Conservation (phyloP, 2,329 filamentous ascomycete species). For the Penicillium sp. region DNA sequence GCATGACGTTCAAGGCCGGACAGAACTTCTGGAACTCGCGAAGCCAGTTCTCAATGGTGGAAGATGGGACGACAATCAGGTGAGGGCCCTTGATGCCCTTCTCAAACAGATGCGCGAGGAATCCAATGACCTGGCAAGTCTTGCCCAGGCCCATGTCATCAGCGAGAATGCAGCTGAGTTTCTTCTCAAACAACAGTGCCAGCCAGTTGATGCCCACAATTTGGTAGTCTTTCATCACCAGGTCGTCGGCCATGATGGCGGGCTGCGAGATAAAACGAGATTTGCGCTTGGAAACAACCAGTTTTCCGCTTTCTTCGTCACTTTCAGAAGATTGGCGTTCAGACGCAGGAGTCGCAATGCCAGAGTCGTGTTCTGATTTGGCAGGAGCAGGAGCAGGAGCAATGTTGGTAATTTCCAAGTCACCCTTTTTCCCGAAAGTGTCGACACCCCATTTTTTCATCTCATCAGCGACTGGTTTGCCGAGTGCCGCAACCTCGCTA, state of each 20-base stretch:
- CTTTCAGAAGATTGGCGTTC: conserved; percentile 26
- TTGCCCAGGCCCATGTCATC: conserved; percentile 97
- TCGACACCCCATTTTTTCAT: conserved; percentile 69
- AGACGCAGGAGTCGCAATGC: conserved; percentile 62
- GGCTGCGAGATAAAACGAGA: conserved; percentile 64
- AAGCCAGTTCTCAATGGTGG: conserved; percentile 94
- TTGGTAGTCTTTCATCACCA: conserved; percentile 88
- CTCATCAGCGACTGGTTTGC: conserved; percentile 62
- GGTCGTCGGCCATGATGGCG: conserved; percentile 68
- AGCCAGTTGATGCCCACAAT: conserved; percentile 95
- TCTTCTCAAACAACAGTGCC: conserved; percentile 72
- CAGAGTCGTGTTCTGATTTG: conserved; percentile 57
- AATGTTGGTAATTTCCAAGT: conserved; percentile 60
- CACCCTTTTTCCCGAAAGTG: conserved; percentile 61
- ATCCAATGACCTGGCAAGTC: conserved; percentile 92
- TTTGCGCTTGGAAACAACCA: conserved; percentile 34
- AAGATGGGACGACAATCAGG: conserved; percentile 85
- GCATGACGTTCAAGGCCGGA: conserved; percentile 67
- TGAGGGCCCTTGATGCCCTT: conserved; percentile 67
- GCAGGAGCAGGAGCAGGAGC: conserved; percentile 32
- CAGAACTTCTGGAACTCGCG: conserved; percentile 87
- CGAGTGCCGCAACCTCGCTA: conserved; percentile 68
- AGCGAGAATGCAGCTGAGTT: conserved; percentile 84
- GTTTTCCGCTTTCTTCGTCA: conserved; percentile 43
- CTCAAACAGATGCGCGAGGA: conserved; percentile 79